A percentile compares a stretch with the other conserved stretches of the same genome.
phyloP scores from a whole-genome alignment of 768 basidiomycete genomes.

The Pulveroboletus sp. region DNA sequence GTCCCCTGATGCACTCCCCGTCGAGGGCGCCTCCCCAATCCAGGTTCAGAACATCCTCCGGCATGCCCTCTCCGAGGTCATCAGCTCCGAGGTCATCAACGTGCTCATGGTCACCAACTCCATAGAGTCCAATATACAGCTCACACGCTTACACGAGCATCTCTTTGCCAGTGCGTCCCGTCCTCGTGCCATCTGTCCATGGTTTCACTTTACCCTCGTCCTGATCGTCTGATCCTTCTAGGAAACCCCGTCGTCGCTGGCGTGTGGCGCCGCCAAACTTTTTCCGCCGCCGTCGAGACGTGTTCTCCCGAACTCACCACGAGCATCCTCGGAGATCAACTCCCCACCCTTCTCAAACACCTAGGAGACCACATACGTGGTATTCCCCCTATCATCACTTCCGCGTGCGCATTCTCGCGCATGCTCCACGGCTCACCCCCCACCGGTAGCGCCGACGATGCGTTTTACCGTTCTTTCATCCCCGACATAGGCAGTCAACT shows the following conservation, averaged over 20 bases:
- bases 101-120: constrained; percentile 85
- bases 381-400: constrained; percentile 58
- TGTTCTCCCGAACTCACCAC: constrained; percentile 68
- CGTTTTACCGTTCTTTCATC: constrained; percentile 83
- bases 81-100: constrained; percentile 70
- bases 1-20: constrained; percentile 38
- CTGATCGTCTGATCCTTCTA: constrained; percentile 23
- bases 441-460: constrained; percentile 44
- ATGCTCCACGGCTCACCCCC: constrained; percentile 75
- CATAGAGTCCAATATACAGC: constrained; percentile 75
- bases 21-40: constrained; percentile 50
- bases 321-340: constrained; percentile 64
- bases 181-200: no score
- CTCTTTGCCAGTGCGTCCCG: constrained; percentile 68
- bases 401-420: constrained; percentile 75
- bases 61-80: constrained; percentile 72
- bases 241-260: constrained; percentile 85
- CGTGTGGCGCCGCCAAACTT: constrained; percentile 88
- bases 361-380: constrained; percentile 42
- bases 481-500: constrained; percentile 74
- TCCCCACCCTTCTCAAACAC: constrained; percentile 57
- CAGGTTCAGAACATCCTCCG: constrained; percentile 75
- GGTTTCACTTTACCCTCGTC: background rate
- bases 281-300: constrained; percentile 77
- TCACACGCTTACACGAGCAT: constrained; percentile 85